Evolutionary conservation across 1,139 yeast genomes (phyloP).

Genomic region (Magnusiomyces paraingens): DNA sequence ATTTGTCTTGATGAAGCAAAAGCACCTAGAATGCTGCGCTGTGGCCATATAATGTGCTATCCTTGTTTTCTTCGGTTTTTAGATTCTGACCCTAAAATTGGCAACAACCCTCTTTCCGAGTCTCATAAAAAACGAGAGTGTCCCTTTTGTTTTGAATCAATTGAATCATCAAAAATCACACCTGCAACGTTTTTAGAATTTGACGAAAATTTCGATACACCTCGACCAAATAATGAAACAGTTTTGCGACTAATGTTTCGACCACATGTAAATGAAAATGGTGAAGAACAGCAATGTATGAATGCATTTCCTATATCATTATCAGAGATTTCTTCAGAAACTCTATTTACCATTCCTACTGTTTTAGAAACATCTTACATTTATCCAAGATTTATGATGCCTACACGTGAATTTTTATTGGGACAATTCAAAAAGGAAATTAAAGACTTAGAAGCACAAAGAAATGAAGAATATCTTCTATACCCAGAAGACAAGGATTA

Average conservation of each 20-base stretch:
- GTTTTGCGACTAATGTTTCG: conserved; percentile 67
- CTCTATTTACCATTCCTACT: not conserved
- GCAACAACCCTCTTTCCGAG: conserved; percentile 37
- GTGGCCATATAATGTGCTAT: conserved; percentile 89
- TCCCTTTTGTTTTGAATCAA: conserved; percentile 72
- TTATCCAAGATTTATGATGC: conserved; percentile 2
- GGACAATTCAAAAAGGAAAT: conserved; percentile 55
- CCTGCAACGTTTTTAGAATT: conserved; percentile 58
- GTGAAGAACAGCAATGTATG: conserved; percentile 2
- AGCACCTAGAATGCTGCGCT: conserved; percentile 91
- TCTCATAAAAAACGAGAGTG: conserved; percentile 47
- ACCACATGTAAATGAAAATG: conserved; percentile 43
- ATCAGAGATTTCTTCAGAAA: not conserved
- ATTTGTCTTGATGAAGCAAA: conserved; percentile 82
- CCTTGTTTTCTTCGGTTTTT: conserved; percentile 72
- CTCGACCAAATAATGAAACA: conserved; percentile 53
- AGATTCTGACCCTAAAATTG: conserved; percentile 41
- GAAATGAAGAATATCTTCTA: not conserved
- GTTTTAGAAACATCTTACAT: conserved; percentile 1
- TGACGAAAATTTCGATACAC: conserved; percentile 55
- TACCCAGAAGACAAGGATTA: conserved; percentile 40
- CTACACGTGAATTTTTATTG: conserved; percentile 42
- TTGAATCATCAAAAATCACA: conserved; percentile 51
- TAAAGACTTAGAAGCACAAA: conserved; percentile 34
- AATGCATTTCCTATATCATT: not conserved